Evolutionary conservation across 441 rosid genomes (phyloP).

Genomic region (Adansonia gregorii): DNA sequence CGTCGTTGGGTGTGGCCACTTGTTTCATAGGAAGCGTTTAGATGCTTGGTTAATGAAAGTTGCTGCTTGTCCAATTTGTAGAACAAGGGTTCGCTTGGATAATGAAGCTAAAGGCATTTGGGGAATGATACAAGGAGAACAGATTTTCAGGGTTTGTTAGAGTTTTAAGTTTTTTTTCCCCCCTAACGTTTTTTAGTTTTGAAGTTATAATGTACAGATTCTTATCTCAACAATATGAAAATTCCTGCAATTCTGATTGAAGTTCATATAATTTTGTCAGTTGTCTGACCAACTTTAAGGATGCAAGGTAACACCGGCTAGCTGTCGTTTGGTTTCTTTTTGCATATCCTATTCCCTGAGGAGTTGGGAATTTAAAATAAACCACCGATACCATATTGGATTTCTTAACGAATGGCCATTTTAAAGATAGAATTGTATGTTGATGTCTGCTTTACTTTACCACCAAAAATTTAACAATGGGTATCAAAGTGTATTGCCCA

Average conservation of each 20-base stretch:
- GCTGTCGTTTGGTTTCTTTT: no score
- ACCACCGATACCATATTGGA: no score
- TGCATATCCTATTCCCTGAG: no score
- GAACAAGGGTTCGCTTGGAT: background rate
- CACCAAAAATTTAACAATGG: no score
- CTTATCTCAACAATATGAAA: conserved; percentile 13
- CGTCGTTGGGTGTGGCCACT: conserved; percentile 18
- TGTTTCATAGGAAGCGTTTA: conserved; percentile 21
- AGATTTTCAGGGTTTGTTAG: conserved; percentile 17
- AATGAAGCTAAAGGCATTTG: background rate
- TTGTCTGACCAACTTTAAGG: no score
- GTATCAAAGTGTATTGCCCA: no score
- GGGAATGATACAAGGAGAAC: background rate
- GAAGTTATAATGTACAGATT: background rate
- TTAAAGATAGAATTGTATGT: no score
- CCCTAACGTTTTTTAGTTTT: background rate
- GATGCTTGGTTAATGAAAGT: conserved; percentile 18
- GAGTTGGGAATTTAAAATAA: no score
- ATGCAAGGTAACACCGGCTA: no score
- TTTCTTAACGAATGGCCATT: no score
- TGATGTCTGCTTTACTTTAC: no score
- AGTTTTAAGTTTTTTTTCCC: conserved; percentile 19
- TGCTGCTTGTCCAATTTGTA: conserved; percentile 21
- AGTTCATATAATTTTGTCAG: background rate
- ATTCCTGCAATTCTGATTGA: background rate